phyloP scores from a whole-genome alignment of 2,329 filamentous ascomycete genomes.

The Diplodia scrobiculata region DNA sequence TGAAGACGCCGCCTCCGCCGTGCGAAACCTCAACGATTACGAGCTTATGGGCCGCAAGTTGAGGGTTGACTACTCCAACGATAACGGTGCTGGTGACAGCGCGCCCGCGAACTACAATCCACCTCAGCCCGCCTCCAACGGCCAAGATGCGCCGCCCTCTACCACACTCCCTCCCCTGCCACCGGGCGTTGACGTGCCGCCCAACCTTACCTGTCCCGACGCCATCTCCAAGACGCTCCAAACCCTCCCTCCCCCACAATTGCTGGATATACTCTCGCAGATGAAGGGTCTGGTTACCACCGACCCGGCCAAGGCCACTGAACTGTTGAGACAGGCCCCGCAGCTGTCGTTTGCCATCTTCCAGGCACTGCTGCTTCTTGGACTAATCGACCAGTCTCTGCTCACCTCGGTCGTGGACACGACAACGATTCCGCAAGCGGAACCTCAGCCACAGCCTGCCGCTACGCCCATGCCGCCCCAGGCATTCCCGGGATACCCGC shows the following conservation, averaged over 20 bases:
- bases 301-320: slow-evolving; percentile 80
- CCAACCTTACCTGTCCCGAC: slow-evolving; percentile 80
- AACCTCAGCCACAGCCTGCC: slow-evolving; percentile 41
- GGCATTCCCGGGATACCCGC: slow-evolving; percentile 44
- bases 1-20: slow-evolving; percentile 88
- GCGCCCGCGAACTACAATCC: slow-evolving; percentile 52
- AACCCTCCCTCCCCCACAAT: slow-evolving; percentile 80
- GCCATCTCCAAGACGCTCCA: slow-evolving; percentile 89
- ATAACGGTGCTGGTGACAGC: slow-evolving; percentile 62
- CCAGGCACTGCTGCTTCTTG: slow-evolving; percentile 89
- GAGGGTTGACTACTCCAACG: slow-evolving; percentile 93
- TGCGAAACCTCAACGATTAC: slow-evolving; percentile 92
- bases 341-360: slow-evolving; percentile 95
- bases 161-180: slow-evolving; percentile 74
- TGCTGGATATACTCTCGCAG: slow-evolving; percentile 89
- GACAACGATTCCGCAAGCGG: slow-evolving; percentile 41
- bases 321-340: slow-evolving; percentile 83
- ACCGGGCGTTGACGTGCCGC: slow-evolving; percentile 78
- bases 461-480: slow-evolving; percentile 42
- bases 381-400: slow-evolving; percentile 81
- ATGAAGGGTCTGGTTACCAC: slow-evolving; percentile 87
- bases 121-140: slow-evolving; percentile 42
- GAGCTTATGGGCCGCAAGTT: slow-evolving; percentile 94
- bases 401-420: slow-evolving; percentile 78
- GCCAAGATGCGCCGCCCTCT: slow-evolving; percentile 46